phyloP scores from a whole-genome alignment of 2,329 filamentous ascomycete genomes.

The Monilinia laxa region DNA sequence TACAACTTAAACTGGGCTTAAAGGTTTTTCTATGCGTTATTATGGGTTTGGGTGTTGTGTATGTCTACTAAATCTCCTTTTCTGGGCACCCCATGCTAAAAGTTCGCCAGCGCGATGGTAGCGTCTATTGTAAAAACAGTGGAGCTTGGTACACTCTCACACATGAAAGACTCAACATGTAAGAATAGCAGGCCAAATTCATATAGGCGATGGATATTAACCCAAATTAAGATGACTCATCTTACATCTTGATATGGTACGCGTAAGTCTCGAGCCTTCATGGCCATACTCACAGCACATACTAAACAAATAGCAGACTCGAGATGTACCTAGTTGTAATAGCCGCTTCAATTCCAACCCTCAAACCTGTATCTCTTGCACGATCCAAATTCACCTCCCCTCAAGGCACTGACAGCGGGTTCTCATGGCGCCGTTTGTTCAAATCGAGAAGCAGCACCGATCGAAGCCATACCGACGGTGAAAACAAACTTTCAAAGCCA shows the following conservation, averaged over 20 bases:
- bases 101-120: neutral
- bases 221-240: neutral
- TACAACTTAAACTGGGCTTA: neutral
- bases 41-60: constrained; percentile 6
- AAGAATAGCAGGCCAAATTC: neutral
- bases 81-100: neutral
- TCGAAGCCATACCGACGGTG: neutral
- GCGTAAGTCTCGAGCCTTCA: constrained; percentile 1
- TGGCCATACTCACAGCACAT: neutral
- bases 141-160: neutral
- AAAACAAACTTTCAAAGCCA: neutral
- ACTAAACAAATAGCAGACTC: constrained; percentile 1
- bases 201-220: neutral
- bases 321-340: constrained; percentile 6
- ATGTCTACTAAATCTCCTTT: neutral
- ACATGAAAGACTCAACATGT: neutral
- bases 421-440: constrained; percentile 1
- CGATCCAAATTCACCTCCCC: neutral
- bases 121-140: constrained; percentile 3
- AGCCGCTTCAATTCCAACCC: neutral
- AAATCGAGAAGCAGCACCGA: neutral
- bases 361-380: neutral
- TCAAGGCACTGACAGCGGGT: neutral
- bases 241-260: constrained; percentile 5
- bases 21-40: constrained; percentile 6